Conservation (phyloP, 169 alveolate genomes). For the Plasmodium malariae region DNA sequence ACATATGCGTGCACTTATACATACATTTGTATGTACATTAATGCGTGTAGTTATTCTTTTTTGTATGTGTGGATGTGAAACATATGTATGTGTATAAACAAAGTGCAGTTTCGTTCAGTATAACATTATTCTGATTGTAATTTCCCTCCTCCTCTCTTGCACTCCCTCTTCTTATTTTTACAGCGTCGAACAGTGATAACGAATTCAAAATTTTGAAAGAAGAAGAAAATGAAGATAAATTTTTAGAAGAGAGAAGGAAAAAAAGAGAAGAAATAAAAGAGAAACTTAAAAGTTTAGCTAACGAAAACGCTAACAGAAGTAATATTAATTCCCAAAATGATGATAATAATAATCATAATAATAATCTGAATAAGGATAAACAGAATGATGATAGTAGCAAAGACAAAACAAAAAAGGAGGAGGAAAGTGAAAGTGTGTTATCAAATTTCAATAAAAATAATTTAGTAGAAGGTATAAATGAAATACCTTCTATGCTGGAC, state of each 20-base stretch:
- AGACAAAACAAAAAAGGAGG: constrained; percentile 3
- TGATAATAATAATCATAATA: neutral
- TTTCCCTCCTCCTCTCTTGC: too few species aligned
- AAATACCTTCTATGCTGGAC: constrained; percentile 30
- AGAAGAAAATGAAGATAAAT: constrained; percentile 71
- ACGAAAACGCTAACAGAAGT: neutral
- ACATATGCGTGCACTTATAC: neutral
- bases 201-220: constrained; percentile 58
- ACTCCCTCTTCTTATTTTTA: neutral
- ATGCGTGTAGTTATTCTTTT: neutral
- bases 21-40: neutral
- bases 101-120: neutral
- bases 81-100: neutral
- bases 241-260: constrained; percentile 69
- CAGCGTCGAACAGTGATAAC: constrained; percentile 68
- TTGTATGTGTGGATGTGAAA: neutral
- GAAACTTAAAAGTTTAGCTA: constrained; percentile 31
- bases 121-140: neutral
- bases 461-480: constrained; percentile 12
- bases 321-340: neutral
- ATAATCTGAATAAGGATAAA: neutral
- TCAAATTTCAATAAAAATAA: constrained; percentile 31
- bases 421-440: constrained; percentile 9
- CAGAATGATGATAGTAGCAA: neutral
- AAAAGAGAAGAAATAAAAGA: constrained; percentile 74